Evolutionary conservation across 495 filamentous ascomycete species (phyloP), one percentile per base, ranked within the genome.

Genomic region (Penicillium longicatenatum): DNA sequence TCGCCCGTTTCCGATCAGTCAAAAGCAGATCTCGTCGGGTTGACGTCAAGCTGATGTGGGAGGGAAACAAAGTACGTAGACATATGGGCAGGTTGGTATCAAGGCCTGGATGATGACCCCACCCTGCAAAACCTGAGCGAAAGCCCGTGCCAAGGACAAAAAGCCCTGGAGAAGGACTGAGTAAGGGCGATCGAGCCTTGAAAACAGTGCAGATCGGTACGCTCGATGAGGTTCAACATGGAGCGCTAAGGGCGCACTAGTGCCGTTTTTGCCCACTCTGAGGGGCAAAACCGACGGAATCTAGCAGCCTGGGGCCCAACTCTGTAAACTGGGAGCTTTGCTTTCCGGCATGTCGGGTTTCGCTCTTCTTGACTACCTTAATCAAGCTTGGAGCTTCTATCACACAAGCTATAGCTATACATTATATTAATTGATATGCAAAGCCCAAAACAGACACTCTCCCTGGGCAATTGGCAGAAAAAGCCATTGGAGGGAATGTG

Each of bases 31-130:
- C 31, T 29, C 35, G 37, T 43, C 22, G 17, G 19, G 43, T 56
- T 70, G 67, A 70, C 67, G 67, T 70, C 67, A 70, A 49, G 53
- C 49, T 67, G 64, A 70, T 67, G 64, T 42, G 50, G 48, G 14
- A 24, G 43, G 17, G 21, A 20, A 22, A 37, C 8, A 37, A 37
- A 37, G 6, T n/a, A n/a, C n/a, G n/a, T n/a, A n/a, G n/a, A n/a
- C n/a, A 12, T 12, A 8, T 37, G 33, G 33, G 31, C 31, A 35
- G 12, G 11, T 35, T 35, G 37, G 14, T 3, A 17, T 46, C 46
- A 30, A 49, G 26, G 46, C n/a, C 24, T 17, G n/a, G 3, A 33
- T 24, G 6, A 16, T 24, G 37, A 43, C 44, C 50, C 61, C 61
- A 64, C 55, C 17, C 24, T 20, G 11, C 48, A 26, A 46, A 43